Base-by-base conservation (phyloP, 2,329 filamentous ascomycete genomes). In the Colletotrichum melonis region DNA sequence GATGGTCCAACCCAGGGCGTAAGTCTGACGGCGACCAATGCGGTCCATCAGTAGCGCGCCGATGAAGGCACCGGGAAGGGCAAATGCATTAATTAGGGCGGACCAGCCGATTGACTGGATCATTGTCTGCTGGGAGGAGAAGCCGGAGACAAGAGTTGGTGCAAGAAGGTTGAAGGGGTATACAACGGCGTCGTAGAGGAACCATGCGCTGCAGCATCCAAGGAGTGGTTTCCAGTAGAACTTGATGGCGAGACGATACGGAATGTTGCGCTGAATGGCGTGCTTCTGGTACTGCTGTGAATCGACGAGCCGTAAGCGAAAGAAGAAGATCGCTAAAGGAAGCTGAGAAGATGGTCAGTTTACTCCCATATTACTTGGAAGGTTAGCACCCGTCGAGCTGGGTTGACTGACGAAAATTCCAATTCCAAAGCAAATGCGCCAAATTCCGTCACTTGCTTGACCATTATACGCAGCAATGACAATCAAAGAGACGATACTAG, bases 241-340 rank as follows among this genome's bases (percentile, higher is more conserved):
- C 70, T 75, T 78, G 16, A 79, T 56, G 1, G 78, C 77, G 28
- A 75, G 64, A 58, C 67, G 63, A 72, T 76, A 73, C 0, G 70
- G 78, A n/a, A 79, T 75, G 22, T 78, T 63, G 19, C 62, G 56
- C 64, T 79, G 76, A 55, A 79, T 79, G 6, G 78, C 78, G 22
- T 79, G 77, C 14, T 77, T 78, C 30, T 69, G 60, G 63, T 79
- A 79, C 46, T 79, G 78, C 87, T 80, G 90, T 63, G 81, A 89
- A 79, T 86, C 88, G 64, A 86, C 78, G 76, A 87, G 85, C 56
- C 82, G 87, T 46, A 90, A 78, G 12, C 89, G 86, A 72, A 90
- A 88, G 77, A 88, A 88, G 63, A 90, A 87, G 19, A 90, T 82
- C 1, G 83, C 82, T 4, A 90, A 79, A 0, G 88, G 88, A 7